Base-by-base conservation (phyloP, 352 stramenopile genomes). In the Phytophthora megakarya region DNA sequence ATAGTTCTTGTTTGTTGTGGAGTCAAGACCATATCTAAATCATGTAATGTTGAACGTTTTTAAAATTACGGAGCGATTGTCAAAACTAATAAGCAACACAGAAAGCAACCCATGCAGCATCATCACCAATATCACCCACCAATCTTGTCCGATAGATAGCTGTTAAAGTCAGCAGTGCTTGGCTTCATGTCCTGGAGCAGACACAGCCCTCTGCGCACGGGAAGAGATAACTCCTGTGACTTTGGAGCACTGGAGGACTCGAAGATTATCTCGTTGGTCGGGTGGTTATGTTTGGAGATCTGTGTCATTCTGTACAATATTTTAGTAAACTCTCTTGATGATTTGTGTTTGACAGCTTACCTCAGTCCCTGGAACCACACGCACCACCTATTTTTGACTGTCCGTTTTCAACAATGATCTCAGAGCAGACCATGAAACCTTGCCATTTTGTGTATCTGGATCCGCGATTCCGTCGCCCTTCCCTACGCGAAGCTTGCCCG, bases 141-240 rank as follows among this genome's bases (percentile, higher is more conserved):
- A 7, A 55, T 30, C 47, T 55, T 55, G 19, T 42, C 47, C 32
- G 47, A 44, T 11, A 44, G 16, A 16, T 37, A 55, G 12, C 28
- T 18, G 15, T 44, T 44, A 16, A 44, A 44, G 9, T 55, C 21
- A 6, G 39, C 19, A 13, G 51, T 60, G 25, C 51, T 28, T 15
- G 26, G 43, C 18, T 60, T 60, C 39, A 59, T 35, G 7, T 59
- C 25, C 3, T n/a, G 48, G 5, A 59, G 19, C 18, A 49, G 50
- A 21, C 38, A 37, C 19, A 59, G 50, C 26, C 49, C 50, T 22
- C n/a, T 9, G 26, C 38, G 50, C 5, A 42, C 26, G 18, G 48
- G 37, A 1, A 26, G 18, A 3, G 18, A 7, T 3, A 60, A 13
- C 4, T n/a, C 26, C 28, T 50, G 49, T 12, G 51, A 60, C 13